Evolutionary conservation across 2,329 filamentous ascomycete genomes (phyloP), one percentile per base, ranked within the genome.

Genomic region (Thyridium curvatum): DNA sequence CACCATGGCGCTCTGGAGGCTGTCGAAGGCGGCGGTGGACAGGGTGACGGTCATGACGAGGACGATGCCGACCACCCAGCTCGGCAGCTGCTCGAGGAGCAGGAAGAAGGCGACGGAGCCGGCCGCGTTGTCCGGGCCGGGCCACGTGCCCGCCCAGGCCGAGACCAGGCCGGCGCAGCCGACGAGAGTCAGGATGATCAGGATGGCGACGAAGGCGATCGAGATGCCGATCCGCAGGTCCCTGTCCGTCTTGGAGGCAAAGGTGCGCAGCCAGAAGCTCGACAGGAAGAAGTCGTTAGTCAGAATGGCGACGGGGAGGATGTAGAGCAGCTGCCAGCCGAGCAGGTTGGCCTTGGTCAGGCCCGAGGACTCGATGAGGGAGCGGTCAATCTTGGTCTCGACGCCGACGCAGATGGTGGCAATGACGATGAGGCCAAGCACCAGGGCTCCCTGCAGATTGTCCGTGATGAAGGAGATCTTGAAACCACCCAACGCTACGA

Each of bases 251-350:
- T 77, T 82, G 37, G 84, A 84, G 14, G 86, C 83, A 53, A 93
- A 93, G 5, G 86, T 86, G 37, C 86, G 82, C 59, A 91, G 76
- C 86, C 86, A 93, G 61, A 87, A 89, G 48, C 79, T 83, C 26
- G 84, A 87, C 32, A 93, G 69, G 67, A 93, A 93, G 69, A 93
- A 90, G 66, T 90, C 82, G 64, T 91, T 93, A 42, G 86, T 90
- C 40, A 90, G 56, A 46, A 93, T 76, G 33, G 86, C 86, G 6
- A 93, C 74, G 0, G 87, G 85, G 2, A 93, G 72, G 48, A 93
- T 91, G 64, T 91, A 93, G 29, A 93, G 67, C 12, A 93, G 74
- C 60, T 93, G 86, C 85, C 87, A 93, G 40, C 87, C 87, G 2
- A 93, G 70, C 3, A 88, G 70, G 41, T 66, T 84, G 5, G 81